Base-by-base conservation (phyloP, 2,329 filamentous ascomycete genomes). In the Elsinoe australis region DNA sequence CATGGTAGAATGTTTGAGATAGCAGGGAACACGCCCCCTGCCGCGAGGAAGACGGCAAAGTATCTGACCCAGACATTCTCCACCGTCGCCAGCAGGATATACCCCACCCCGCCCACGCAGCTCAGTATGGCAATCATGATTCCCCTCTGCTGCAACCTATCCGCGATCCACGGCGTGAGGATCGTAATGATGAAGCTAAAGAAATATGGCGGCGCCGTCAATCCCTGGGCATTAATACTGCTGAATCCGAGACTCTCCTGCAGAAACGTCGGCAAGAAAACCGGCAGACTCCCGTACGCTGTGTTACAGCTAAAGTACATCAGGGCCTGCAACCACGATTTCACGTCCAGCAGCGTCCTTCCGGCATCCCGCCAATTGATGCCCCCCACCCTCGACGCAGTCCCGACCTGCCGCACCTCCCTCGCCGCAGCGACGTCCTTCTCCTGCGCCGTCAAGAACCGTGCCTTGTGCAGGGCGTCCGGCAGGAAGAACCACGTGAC, bases 171-270 rank as follows among this genome's bases (percentile, higher is more conserved):
- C 4, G 80, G 79, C 1, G 76, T 52, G 18, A 38, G 56, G 51
- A 87, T 72, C 35, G 79, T 82, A 17, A 79, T 64, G 9, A 83
- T 55, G 59, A 83, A 85, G 1, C 81, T 74, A 12, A 83, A 63
- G 55, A 87, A 78, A 61, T 83, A 86, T 0, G 83, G 82, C 1
- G 83, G 83, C 0, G 82, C 82, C 0, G 81, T 82, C 9, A 88
- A 72, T 1, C 83, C 84, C 63, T 88, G 83, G 0, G 84, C 80
- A 50, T 79, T 70, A 52, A 86, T 73, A 10, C 73, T 67, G 0
- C 73, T 75, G 64, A 82, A 87, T 7, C 83, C 83, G 79, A 87
- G 84, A 21, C 18, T 26, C 48, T 68, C 64, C 4, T 61, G 59
- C 51, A 71, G 59, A 47, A 69, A 69, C 0, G 67, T 70, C 0